A percentile compares a stretch with the other conserved stretches of the same genome.
phyloP scores from a whole-genome alignment of 2,329 filamentous ascomycete genomes.

The Conoideocrella luteorostrata region DNA sequence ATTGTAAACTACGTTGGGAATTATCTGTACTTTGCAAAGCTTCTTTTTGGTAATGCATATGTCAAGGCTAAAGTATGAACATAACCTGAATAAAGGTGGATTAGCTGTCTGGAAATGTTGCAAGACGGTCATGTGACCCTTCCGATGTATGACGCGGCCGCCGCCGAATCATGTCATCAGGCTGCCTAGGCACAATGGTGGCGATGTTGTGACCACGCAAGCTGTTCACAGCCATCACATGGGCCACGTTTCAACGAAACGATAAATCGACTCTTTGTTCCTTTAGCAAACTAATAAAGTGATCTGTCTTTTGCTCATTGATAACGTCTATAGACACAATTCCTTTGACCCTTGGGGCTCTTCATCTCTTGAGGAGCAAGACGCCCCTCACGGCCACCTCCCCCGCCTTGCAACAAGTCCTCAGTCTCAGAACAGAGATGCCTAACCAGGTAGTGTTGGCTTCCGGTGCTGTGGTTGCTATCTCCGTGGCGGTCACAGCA shows the following conservation, averaged over 20 bases:
- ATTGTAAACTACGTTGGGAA: too few species aligned
- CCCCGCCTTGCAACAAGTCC: too few species aligned
- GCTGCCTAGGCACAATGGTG: conserved; percentile 7
- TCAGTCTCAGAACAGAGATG: too few species aligned
- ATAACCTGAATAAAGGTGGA: too few species aligned
- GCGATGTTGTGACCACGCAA: conserved; percentile 15
- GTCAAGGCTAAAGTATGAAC: too few species aligned
- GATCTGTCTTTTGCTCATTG: not conserved
- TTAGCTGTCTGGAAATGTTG: too few species aligned
- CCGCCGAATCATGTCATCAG: conserved; percentile 1
- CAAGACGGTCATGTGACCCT: conserved; percentile 7
- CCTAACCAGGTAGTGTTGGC: conserved; percentile 48
- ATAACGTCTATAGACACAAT: not conserved
- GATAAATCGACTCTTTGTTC: not conserved
- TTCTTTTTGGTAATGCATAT: too few species aligned
- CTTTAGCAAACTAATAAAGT: too few species aligned
- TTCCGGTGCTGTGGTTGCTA: conserved; percentile 52
- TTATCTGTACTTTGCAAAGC: too few species aligned
- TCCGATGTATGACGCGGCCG: not conserved
- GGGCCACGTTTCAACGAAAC: conserved; percentile 4
- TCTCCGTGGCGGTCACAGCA: conserved; percentile 50
- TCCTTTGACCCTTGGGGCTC: not conserved
- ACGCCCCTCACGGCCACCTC: too few species aligned
- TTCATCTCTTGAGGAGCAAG: too few species aligned
- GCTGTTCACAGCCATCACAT: conserved; percentile 2